Evolutionary conservation across 352 stramenopile genomes (phyloP).

Genomic region (Globisporangium alternatum): DNA sequence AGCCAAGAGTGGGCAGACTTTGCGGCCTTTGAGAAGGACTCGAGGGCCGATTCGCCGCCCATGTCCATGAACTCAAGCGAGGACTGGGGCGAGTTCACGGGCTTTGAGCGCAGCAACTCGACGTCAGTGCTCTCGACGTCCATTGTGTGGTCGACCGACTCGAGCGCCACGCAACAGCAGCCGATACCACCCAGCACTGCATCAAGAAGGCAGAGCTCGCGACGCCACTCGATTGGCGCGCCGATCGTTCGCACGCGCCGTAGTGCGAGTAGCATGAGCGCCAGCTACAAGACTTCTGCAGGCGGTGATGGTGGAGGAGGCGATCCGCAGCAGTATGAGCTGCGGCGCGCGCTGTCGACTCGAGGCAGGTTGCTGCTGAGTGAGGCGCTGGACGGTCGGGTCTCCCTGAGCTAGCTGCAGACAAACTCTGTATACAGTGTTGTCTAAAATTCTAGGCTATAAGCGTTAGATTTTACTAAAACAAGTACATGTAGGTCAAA

Average conservation of each 20-base stretch:
- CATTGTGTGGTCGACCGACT: conserved; percentile 15
- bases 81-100: conserved; percentile 18
- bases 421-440: not conserved
- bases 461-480: not conserved
- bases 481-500: not conserved
- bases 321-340: conserved; percentile 1
- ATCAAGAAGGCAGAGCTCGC: conserved; percentile 9
- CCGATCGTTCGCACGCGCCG: conserved; percentile 1
- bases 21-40: conserved; percentile 21
- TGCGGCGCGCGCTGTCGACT: conserved; percentile 22
- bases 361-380: conserved; percentile 22
- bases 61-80: conserved; percentile 15
- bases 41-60: conserved; percentile 9
- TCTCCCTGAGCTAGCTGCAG: not conserved
- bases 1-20: conserved; percentile 35
- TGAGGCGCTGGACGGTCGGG: conserved; percentile 15
- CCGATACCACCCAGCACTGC: not conserved
- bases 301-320: not conserved
- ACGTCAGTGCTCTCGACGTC: conserved; percentile 10
- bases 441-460: too few relatives aligned
- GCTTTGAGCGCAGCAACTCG: conserved; percentile 17
- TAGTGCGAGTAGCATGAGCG: not conserved
- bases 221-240: conserved; percentile 13
- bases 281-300: not conserved
- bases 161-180: not conserved